Conservation (phyloP, 257 asterid genomes). For the Solanum infundibuliforme region DNA sequence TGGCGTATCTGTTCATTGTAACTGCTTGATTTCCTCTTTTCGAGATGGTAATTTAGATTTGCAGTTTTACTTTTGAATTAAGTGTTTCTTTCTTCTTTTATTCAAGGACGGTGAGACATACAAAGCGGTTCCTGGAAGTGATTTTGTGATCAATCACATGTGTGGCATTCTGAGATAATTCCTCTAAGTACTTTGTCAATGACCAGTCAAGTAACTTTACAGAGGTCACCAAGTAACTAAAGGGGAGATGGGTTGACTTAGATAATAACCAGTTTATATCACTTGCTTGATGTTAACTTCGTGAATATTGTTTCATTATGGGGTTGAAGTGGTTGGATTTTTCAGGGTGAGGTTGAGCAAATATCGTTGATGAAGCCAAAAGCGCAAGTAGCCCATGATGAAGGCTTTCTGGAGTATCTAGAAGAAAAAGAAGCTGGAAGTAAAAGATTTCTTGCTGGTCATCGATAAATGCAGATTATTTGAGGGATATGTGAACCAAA, state of each 20-base stretch:
- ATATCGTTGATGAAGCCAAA: constrained; percentile 94
- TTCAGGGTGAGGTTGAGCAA: constrained; percentile 95
- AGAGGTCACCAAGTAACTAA: constrained; percentile 83
- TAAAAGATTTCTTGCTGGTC: too few relatives aligned
- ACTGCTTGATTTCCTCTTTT: background rate
- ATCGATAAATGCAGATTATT: too few relatives aligned
- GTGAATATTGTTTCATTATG: too few relatives aligned
- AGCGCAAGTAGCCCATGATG: constrained; percentile 96
- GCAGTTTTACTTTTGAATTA: background rate
- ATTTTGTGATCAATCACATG: constrained; percentile 62
- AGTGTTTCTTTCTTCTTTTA: background rate
- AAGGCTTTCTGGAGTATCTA: constrained; percentile 95
- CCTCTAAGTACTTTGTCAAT: constrained; percentile 78
- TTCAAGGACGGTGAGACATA: constrained; percentile 60
- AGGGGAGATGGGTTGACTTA: constrained; percentile 90
- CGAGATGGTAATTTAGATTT: background rate
- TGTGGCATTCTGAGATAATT: constrained; percentile 81
- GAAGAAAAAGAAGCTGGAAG: constrained; percentile 30
- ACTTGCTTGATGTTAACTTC: constrained; percentile 17
- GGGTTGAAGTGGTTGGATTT: constrained; percentile 3
- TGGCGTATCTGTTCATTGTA: constrained; percentile 92
- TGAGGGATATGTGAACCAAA: background rate
- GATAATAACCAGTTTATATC: constrained; percentile 68
- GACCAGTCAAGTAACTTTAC: constrained; percentile 72
- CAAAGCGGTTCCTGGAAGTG: constrained; percentile 78